A percentile compares a stretch with the other conserved stretches of the same genome.
Conservation (phyloP, 345 rosid species). For the Populus simonii region DNA sequence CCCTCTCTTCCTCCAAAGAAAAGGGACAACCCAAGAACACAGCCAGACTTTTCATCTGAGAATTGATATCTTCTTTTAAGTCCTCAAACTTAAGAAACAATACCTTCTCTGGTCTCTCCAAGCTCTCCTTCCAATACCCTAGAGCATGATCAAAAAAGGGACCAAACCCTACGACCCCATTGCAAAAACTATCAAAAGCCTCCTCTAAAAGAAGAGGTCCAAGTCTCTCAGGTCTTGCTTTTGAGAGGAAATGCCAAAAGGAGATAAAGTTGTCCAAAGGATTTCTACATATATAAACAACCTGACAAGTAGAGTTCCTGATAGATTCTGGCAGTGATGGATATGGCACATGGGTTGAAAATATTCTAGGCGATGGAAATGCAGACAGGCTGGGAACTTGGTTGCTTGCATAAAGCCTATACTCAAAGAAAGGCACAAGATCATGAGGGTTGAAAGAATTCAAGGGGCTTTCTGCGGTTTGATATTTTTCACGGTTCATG, state of each 20-base stretch:
- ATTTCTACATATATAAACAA: constrained; percentile 23
- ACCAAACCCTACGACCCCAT: constrained; percentile 27
- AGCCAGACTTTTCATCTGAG: constrained; percentile 21
- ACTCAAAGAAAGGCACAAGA: constrained; percentile 42
- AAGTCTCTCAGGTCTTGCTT: constrained; percentile 8
- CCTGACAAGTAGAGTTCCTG: constrained; percentile 2
- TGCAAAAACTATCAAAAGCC: constrained; percentile 26
- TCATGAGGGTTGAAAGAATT: constrained; percentile 41
- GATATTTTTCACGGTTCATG: constrained; percentile 16
- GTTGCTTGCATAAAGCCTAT: constrained; percentile 16
- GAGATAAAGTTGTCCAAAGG: constrained; percentile 26
- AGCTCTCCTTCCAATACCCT: constrained; percentile 35
- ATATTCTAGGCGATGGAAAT: constrained; percentile 6
- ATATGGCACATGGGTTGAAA: constrained; percentile 21
- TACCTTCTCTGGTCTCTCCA: constrained; percentile 23
- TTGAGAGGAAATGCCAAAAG: constrained; percentile 23
- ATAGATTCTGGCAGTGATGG: constrained; percentile 8
- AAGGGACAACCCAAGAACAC: constrained; percentile 12
- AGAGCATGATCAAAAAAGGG: constrained; percentile 39
- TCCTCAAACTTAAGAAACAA: constrained; percentile 37
- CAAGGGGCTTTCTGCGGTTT: constrained; percentile 20
- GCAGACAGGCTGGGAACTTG: constrained; percentile 9
- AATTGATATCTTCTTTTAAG: constrained; percentile 23
- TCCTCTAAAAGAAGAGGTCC: constrained; percentile 26
- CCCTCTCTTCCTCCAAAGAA: constrained; percentile 12